Evolutionary conservation across 164 flowering plant genomes (phyloP).

Genomic region (Macadamia integrifolia): DNA sequence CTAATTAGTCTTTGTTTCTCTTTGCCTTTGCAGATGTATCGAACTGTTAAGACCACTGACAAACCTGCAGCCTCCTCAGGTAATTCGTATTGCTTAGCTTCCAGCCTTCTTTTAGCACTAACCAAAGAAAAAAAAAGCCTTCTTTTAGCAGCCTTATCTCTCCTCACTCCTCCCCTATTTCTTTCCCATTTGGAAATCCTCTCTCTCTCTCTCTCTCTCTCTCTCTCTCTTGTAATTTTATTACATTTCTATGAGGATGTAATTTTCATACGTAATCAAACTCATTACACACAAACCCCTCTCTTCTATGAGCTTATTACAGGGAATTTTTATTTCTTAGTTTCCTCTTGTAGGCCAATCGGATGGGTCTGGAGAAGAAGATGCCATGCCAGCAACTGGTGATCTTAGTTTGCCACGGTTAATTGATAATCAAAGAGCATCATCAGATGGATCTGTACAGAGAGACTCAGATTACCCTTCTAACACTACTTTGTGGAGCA

Average conservation of each 20-base stretch:
- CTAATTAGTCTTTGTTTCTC: constrained; percentile 11
- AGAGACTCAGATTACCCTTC: constrained; percentile 32
- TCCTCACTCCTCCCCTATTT: neutral
- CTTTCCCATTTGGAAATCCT: constrained; percentile 1
- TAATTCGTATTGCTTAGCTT: constrained; percentile 43
- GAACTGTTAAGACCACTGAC: constrained; percentile 82
- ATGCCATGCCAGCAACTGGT: constrained; percentile 20
- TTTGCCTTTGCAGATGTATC: constrained; percentile 60
- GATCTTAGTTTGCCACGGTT: constrained; percentile 15
- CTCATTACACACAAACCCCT: too few species aligned
- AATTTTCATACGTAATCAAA: too few species aligned
- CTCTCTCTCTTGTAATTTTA: neutral
- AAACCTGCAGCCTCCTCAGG: constrained; percentile 79
- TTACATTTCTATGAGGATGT: neutral
- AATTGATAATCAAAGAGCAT: constrained; percentile 26
- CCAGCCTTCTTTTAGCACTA: constrained; percentile 9
- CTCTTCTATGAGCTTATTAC: too few species aligned
- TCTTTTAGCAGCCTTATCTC: constrained; percentile 17
- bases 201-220: constrained; percentile 6
- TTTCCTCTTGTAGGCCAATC: constrained; percentile 34
- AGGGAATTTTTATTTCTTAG: neutral
- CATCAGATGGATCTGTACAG: constrained; percentile 30
- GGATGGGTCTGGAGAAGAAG: constrained; percentile 72
- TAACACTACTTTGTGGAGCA: constrained; percentile 37
- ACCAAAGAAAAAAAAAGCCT: too few species aligned